These are phyloP conservation scores for Diplocarpon rosae DNA, from an alignment of 2,329 filamentous ascomycete genomes.

Conservation along the genomic window DNA sequence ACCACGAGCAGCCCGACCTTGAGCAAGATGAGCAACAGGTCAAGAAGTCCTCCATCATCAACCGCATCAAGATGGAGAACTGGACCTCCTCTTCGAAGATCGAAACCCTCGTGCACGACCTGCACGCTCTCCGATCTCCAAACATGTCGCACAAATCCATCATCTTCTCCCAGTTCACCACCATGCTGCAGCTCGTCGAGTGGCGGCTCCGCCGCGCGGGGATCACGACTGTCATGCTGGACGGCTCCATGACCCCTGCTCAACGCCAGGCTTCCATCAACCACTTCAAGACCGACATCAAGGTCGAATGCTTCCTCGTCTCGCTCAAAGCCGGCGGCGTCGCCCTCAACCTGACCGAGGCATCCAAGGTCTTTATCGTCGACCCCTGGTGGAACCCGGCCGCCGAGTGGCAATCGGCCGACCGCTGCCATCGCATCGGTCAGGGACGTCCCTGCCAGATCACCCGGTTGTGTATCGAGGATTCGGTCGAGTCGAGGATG, in stretches of 20 bases:
- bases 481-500: constrained; percentile 93
- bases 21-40: constrained; percentile 79
- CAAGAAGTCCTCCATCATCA: constrained; percentile 96
- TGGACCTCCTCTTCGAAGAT: constrained; percentile 99
- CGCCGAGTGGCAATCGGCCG: constrained; percentile 97
- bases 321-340: constrained; percentile 95
- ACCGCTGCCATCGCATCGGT: constrained; percentile 88
- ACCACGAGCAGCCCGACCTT: constrained; percentile 89
- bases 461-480: constrained; percentile 89
- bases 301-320: constrained; percentile 92
- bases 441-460: constrained; percentile 91
- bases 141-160: constrained; percentile 94
- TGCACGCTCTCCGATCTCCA: constrained; percentile 83
- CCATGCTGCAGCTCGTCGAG: constrained; percentile 93
- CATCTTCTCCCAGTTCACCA: constrained; percentile 94
- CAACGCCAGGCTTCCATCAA: constrained; percentile 91
- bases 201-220: constrained; percentile 95
- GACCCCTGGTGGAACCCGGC: constrained; percentile 99
- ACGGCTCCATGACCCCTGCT: constrained; percentile 91
- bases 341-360: constrained; percentile 88
- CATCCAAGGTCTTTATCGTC: constrained; percentile 88
- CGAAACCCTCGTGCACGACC: constrained; percentile 86
- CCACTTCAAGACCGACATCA: constrained; percentile 89
- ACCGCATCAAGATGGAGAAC: constrained; percentile 96
- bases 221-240: constrained; percentile 96